A percentile compares a stretch with the other conserved stretches of the same genome.
phyloP scores from a whole-genome alignment of 2,329 filamentous ascomycete species.

The Lachnellula willkommii region DNA sequence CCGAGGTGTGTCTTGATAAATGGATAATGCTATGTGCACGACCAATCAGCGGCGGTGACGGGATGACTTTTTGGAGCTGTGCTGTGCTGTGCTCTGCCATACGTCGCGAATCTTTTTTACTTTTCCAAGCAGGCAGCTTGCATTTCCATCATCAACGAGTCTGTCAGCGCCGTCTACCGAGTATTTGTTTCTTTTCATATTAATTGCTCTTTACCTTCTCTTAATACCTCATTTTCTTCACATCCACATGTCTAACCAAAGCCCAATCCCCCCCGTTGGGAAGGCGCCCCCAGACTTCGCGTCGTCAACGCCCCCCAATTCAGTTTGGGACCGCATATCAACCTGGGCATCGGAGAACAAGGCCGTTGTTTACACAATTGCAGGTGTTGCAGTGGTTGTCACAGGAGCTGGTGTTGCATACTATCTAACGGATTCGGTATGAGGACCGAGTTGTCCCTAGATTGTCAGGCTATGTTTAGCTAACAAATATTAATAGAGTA shows the following conservation, averaged over 20 bases:
- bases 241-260: slow-evolving; percentile 25
- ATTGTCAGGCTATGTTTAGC: slow-evolving; percentile 7
- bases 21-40: background rate
- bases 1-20: background rate
- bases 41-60: background rate
- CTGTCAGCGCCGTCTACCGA: slow-evolving; percentile 15
- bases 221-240: slow-evolving; percentile 20
- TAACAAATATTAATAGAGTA: slow-evolving; percentile 22
- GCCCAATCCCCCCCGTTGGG: slow-evolving; percentile 23
- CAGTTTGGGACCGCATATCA: slow-evolving; percentile 75
- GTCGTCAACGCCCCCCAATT: slow-evolving; percentile 30
- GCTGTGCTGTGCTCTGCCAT: background rate
- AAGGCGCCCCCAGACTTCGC: slow-evolving; percentile 28
- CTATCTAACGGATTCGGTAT: slow-evolving; percentile 66
- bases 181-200: slow-evolving; percentile 16
- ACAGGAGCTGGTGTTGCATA: slow-evolving; percentile 90
- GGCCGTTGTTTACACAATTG: slow-evolving; percentile 90
- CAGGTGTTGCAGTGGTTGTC: slow-evolving; percentile 86
- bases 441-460: slow-evolving; percentile 23
- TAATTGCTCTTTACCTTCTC: slow-evolving; percentile 17
- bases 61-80: background rate
- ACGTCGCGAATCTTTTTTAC: slow-evolving; percentile 19
- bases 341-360: slow-evolving; percentile 95
- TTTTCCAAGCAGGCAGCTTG: slow-evolving; percentile 8
- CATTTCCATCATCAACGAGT: slow-evolving; percentile 14